phyloP scores from a whole-genome alignment of 129 eudicot genomes.

The Arctium lappa region DNA sequence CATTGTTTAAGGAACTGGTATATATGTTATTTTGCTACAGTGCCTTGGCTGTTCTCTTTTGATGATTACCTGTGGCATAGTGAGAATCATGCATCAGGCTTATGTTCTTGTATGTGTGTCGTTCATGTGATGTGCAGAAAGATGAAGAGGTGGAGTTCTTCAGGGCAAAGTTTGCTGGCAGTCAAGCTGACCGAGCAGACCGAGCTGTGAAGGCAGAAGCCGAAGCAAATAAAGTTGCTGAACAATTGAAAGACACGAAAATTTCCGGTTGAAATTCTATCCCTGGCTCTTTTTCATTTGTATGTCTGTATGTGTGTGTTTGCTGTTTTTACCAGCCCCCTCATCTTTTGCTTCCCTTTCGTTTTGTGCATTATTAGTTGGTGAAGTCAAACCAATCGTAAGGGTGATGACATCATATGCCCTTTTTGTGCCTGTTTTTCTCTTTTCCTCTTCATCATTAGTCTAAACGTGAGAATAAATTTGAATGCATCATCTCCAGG shows the following conservation, averaged over 20 bases:
- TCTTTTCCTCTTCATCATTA: no score
- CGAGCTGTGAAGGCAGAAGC: conserved; percentile 68
- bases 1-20: conserved; percentile 85
- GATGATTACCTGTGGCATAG: not conserved
- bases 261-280: conserved; percentile 37
- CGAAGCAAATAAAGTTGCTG: conserved; percentile 57
- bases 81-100: not conserved
- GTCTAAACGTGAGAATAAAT: not conserved
- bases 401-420: not conserved
- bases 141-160: conserved; percentile 62
- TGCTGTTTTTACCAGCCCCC: not conserved
- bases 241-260: conserved; percentile 47
- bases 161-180: conserved; percentile 79
- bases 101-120: not conserved
- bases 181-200: conserved; percentile 95
- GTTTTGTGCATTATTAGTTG: not conserved
- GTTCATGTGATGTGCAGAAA: conserved; percentile 42
- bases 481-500: not conserved
- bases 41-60: not conserved
- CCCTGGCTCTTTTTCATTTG: not conserved
- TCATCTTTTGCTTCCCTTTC: not conserved
- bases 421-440: not conserved
- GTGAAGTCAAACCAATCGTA: not conserved
- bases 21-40: not conserved
- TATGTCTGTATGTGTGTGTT: not conserved